Evolutionary conservation across 768 basidiomycete genomes (phyloP).

Genomic region (Krasilnikovozyma curviuscula): DNA sequence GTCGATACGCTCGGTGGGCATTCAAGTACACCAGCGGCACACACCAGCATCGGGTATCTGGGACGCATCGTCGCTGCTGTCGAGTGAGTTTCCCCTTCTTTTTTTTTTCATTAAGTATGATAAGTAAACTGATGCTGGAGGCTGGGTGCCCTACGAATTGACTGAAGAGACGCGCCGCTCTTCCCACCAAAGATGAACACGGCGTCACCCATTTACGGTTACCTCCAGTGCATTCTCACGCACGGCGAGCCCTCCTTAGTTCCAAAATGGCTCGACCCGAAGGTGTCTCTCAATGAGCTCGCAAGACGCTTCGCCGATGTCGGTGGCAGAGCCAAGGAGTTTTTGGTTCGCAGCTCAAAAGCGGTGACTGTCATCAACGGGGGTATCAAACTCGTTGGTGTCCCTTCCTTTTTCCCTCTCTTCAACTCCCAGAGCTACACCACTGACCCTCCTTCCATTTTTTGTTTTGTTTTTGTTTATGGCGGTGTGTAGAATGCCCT

Average conservation of each 20-base stretch:
- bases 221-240: constrained; percentile 4
- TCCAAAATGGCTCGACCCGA: background rate
- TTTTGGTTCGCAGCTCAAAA: constrained; percentile 7
- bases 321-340: constrained; percentile 3
- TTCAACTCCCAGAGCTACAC: background rate
- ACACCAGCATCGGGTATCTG: constrained; percentile 8
- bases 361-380: constrained; percentile 4
- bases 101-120: background rate
- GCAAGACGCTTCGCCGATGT: constrained; percentile 4
- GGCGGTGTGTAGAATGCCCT: constrained; percentile 6
- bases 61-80: constrained; percentile 2
- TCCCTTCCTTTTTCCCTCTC: background rate
- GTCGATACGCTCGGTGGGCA: constrained; percentile 10
- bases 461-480: too few species aligned
- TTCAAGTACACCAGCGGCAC: background rate
- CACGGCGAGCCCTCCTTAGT: constrained; percentile 6
- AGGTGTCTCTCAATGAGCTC: constrained; percentile 1
- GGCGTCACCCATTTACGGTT: constrained; percentile 5
- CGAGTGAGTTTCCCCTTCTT: background rate
- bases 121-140: too few species aligned
- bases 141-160: background rate
- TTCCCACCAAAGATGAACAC: constrained; percentile 11
- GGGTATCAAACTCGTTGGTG: background rate
- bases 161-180: constrained; percentile 6
- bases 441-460: background rate